These are phyloP conservation scores for Xylariaceae sp. DNA, from an alignment of 2,329 filamentous ascomycete species.

Conservation along the genomic window DNA sequence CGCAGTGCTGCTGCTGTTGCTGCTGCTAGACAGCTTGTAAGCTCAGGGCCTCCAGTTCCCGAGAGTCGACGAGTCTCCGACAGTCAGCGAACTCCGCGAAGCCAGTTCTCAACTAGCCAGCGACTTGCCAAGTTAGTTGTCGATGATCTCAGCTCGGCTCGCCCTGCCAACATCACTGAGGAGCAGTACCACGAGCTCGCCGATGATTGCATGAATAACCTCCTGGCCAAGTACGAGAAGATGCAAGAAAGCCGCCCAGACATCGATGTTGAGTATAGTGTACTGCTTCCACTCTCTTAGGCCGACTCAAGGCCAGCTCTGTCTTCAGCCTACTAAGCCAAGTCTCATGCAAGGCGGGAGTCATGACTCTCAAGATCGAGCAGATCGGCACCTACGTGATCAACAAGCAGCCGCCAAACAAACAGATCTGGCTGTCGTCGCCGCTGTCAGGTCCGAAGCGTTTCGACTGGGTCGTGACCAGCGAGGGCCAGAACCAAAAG, in stretches of 20 bases:
- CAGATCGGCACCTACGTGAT: constrained; percentile 78
- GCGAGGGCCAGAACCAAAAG: constrained; percentile 72
- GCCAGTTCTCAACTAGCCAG: constrained; percentile 34
- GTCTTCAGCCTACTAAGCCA: constrained; percentile 5
- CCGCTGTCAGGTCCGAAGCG: constrained; percentile 88
- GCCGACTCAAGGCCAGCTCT: background rate
- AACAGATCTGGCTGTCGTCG: constrained; percentile 94
- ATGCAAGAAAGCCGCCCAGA: constrained; percentile 68
- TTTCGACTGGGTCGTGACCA: constrained; percentile 78
- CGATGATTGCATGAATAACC: constrained; percentile 63
- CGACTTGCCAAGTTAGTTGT: constrained; percentile 38
- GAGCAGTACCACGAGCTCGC: constrained; percentile 71
- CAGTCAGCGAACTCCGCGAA: constrained; percentile 2
- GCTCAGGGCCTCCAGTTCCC: constrained; percentile 19
- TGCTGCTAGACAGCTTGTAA: constrained; percentile 19
- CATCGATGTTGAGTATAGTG: constrained; percentile 83
- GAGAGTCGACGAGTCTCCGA: background rate
- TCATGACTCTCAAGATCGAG: constrained; percentile 69
- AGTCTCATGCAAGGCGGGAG: constrained; percentile 60
- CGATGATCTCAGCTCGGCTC: constrained; percentile 27
- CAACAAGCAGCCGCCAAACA: constrained; percentile 98
- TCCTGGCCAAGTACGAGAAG: constrained; percentile 61
- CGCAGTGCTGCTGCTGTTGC: constrained; percentile 15
- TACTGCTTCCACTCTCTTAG: constrained; percentile 39
- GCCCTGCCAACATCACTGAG: constrained; percentile 60